Evolutionary conservation across 345 rosid species (phyloP).

Genomic region (Linum usitatissimum): DNA sequence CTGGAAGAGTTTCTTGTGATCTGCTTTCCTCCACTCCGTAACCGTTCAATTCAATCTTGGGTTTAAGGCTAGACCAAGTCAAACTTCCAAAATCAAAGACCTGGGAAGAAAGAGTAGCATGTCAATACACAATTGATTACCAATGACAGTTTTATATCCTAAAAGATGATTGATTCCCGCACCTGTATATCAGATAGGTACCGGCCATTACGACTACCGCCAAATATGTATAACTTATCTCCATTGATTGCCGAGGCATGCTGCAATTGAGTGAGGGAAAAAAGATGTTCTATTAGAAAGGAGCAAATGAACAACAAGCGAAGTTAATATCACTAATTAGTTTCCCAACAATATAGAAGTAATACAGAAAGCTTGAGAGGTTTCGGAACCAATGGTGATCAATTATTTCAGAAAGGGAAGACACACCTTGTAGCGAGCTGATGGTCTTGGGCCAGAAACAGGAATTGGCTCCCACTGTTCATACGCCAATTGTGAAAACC

Average conservation of each 20-base stretch:
- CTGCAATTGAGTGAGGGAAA: slow-evolving; percentile 24
- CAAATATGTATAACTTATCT: slow-evolving; percentile 58
- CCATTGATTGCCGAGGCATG: slow-evolving; percentile 72
- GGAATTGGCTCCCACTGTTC: slow-evolving; percentile 63
- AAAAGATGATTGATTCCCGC: slow-evolving; percentile 2
- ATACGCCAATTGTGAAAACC: slow-evolving; percentile 54
- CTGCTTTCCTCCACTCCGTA: slow-evolving; percentile 25
- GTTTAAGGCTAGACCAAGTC: slow-evolving; percentile 57
- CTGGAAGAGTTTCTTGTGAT: slow-evolving; percentile 48
- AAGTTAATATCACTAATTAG: too few species aligned
- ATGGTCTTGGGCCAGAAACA: slow-evolving; percentile 51
- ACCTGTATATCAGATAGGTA: slow-evolving; percentile 91
- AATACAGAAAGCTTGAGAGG: neutral
- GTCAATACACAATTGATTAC: slow-evolving; percentile 6
- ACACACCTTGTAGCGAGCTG: slow-evolving; percentile 87
- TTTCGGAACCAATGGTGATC: neutral
- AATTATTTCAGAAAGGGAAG: neutral
- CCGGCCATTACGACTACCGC: slow-evolving; percentile 94
- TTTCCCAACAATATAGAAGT: too few species aligned
- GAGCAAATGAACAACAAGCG: too few species aligned
- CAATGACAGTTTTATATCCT: slow-evolving; percentile 8
- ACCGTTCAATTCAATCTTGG: slow-evolving; percentile 26
- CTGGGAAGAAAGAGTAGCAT: slow-evolving; percentile 30
- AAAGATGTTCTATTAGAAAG: too few species aligned
- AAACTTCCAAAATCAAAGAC: slow-evolving; percentile 75